phyloP scores from a whole-genome alignment of 208 protist genomes.

The Blechomonas ayalai region DNA sequence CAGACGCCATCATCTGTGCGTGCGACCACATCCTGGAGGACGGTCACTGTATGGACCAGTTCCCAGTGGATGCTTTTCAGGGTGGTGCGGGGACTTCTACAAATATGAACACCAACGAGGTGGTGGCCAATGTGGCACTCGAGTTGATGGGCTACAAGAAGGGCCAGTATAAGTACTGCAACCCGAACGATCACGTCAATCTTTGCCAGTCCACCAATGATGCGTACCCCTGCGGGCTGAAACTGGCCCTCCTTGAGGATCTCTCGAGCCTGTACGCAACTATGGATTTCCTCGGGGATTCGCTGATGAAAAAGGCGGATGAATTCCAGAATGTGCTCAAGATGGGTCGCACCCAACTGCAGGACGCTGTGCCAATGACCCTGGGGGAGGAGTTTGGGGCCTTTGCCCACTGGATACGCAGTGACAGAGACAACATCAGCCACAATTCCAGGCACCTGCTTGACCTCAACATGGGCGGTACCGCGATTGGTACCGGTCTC shows the following conservation, averaged over 20 bases:
- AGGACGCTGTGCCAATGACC: constrained; percentile 91
- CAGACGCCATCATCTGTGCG: constrained; percentile 12
- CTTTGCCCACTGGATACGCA: constrained; percentile 64
- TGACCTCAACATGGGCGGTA: constrained; percentile 85
- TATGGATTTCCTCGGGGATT: constrained; percentile 2
- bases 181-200: constrained; percentile 94
- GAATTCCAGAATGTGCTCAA: constrained; percentile 84
- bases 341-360: constrained; percentile 90
- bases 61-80: constrained; percentile 32
- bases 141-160: constrained; percentile 68
- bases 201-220: constrained; percentile 81
- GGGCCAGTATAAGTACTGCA: constrained; percentile 71
- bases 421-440: constrained; percentile 42
- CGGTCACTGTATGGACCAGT: constrained; percentile 12
- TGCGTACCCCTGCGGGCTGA: constrained; percentile 20
- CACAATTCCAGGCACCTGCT: constrained; percentile 31
- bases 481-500: constrained; percentile 87
- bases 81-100: constrained; percentile 89
- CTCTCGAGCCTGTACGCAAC: constrained; percentile 7
- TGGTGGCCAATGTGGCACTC: constrained; percentile 79
- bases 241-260: constrained; percentile 12
- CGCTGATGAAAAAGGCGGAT: constrained; percentile 40
- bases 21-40: constrained; percentile 11
- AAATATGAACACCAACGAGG: constrained; percentile 95
- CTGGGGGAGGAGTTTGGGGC: constrained; percentile 76